A percentile compares a stretch with the other conserved stretches of the same genome.
These are phyloP conservation scores for Eucalyptus rudis DNA, from an alignment of 345 rosid genomes.

Conservation along the genomic window DNA sequence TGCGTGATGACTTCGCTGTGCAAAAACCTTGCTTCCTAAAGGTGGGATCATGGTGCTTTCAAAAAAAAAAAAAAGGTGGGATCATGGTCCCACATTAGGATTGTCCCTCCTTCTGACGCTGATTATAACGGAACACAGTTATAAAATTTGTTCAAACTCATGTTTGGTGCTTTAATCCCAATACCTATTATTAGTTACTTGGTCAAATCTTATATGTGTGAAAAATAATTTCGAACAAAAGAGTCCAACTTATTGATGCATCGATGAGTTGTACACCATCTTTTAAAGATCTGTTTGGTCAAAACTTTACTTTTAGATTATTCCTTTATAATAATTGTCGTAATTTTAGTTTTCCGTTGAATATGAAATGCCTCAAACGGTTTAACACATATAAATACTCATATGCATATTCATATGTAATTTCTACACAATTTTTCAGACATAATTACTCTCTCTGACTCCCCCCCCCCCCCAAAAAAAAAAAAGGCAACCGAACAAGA, in stretches of 20 bases:
- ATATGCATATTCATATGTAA: background rate
- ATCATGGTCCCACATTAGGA: background rate
- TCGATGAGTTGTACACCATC: background rate
- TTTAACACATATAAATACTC: background rate
- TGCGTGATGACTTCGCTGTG: background rate
- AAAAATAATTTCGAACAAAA: background rate
- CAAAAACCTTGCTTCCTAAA: background rate
- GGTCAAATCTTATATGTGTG: background rate
- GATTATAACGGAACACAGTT: background rate
- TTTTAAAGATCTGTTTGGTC: background rate
- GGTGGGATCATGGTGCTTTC: background rate
- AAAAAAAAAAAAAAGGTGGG: too few relatives aligned
- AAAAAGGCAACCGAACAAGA: background rate
- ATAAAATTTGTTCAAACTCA: background rate
- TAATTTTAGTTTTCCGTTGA: background rate
- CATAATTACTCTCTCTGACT: too few relatives aligned
- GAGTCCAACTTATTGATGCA: background rate
- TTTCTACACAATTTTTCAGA: background rate
- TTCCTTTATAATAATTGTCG: background rate
- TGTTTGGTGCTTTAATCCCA: background rate
- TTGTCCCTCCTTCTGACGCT: background rate
- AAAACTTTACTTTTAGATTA: background rate
- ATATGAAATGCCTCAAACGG: too few relatives aligned
- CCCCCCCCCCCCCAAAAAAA: fast-evolving
- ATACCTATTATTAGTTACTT: background rate